Base-by-base conservation (phyloP, 441 rosid species). In the Pelargonium australe region DNA sequence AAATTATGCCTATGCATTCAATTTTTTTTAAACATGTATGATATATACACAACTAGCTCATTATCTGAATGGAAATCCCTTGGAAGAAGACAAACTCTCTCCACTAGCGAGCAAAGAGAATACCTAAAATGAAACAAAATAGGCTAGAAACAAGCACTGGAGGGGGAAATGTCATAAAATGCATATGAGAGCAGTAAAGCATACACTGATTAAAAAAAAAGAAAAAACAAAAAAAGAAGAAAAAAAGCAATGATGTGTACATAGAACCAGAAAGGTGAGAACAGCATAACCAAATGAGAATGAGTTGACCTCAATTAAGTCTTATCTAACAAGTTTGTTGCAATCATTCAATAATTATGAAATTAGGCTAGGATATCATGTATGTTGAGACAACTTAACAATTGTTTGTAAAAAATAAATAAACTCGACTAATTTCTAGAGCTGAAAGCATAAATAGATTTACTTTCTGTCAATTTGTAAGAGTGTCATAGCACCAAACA, bases 1-100 rank as follows among this genome's bases (percentile, higher is more conserved):
- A 43, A 25, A 28, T 63, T 61, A 57, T 55, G 64, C 37, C 66
- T 71, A 63, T 44, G 65, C 2, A 43, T 66, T 23, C 67, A 45
- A 14, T n/a, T n/a, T n/a, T n/a, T n/a, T 58, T 12, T 55, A 53
- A 53, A 77, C 47, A 65, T 23, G 17, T 14, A 1, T 60, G 14
- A 10, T 58, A 64, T 1, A 1, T 1, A 20, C 16, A 11, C 58
- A 17, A 40, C 64, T 17, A 2, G 31, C 43, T 23, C 37, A 58
- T 63, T 64, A 40, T 12, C 43, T 62, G 12, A 16, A 43, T 11
- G 16, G 10, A 57, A 23, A 47, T 20, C 53, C 62, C 58, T 23
- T 9, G 51, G 63, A 40, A 10, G 9, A 64, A 53, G 58, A 23
- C 14, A 17, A 25, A 10, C 37, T 45, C 40, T 8, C 8, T 58